phyloP scores from a whole-genome alignment of 2,329 filamentous ascomycete genomes.

The Helicocarpus griseus region DNA sequence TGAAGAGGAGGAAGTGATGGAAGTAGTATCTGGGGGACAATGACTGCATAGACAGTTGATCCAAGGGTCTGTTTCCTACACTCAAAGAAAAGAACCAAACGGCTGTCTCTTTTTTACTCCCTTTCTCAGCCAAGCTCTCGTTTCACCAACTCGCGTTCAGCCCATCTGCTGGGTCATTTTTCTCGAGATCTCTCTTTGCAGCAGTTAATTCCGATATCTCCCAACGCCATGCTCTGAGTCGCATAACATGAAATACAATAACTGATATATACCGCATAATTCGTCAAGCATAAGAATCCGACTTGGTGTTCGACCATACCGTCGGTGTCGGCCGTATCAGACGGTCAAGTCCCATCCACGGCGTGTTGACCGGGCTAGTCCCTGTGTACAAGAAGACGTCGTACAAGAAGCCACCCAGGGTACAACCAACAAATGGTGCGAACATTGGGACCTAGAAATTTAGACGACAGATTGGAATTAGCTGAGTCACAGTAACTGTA shows the following conservation, averaged over 20 bases:
- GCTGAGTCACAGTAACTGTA: not conserved
- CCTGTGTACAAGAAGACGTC: conserved; percentile 61
- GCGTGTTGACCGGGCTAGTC: conserved; percentile 59
- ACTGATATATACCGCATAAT: not conserved
- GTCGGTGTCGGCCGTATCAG: conserved; percentile 26
- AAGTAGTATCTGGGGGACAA: too few species aligned
- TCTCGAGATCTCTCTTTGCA: not conserved
- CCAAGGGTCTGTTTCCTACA: not conserved
- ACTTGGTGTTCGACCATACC: conserved; percentile 13
- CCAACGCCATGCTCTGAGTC: not conserved
- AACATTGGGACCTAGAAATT: conserved; percentile 58
- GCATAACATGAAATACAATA: not conserved
- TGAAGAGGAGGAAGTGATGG: too few species aligned
- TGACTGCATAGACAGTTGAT: too few species aligned
- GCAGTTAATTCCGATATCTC: not conserved
- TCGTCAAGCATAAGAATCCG: conserved; percentile 2
- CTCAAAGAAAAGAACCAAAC: not conserved
- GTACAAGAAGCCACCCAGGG: conserved; percentile 57
- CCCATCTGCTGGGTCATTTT: not conserved
- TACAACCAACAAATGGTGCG: conserved; percentile 55
- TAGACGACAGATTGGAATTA: not conserved
- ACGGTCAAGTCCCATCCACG: conserved; percentile 53
- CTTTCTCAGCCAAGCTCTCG: too few species aligned
- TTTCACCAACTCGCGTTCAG: too few species aligned
- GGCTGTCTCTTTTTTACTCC: too few species aligned